Base-by-base conservation (phyloP, 23 red algal species). In the Gracilaria domingensis region DNA sequence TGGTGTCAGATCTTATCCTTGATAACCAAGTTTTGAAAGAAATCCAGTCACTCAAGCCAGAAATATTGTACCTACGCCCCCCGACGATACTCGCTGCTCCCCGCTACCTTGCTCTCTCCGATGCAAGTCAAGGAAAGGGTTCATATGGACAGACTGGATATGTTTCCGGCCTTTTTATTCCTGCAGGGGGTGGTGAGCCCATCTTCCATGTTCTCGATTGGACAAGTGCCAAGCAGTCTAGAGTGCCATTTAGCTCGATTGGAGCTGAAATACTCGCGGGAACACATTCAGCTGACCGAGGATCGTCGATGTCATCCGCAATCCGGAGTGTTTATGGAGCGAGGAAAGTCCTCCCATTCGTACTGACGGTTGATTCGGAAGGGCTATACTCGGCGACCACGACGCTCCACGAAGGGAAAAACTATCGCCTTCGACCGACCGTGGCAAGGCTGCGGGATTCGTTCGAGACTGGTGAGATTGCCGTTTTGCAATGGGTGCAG, bases 111-210 rank as follows among this genome's bases (percentile, higher is more conserved):
- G 70, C 71, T 56, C 80, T 89, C 66, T 78, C 85, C 17, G 67
- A 89, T 80, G 85, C 85, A 30, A 79, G 74, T 42, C 85, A 89
- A 62, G 74, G 67, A 8, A 77, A 58, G 23, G 33, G 42, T 13
- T 89, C 54, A 16, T 89, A 89, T 79, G 55, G 85, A 4, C 51
- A 89, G 38, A 80, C 72, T 25, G 53, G 85, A 23, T 89, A 89
- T 8, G 33, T 89, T 7, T 89, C 71, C 44, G 72, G 85, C 0
- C 48, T 77, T 28, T 89, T 73, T 20, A 13, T 86, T 64, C 57
- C 82, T n/a, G 82, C 39, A 39, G 58, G 82, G 42, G 82, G 82
- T 57, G 81, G 73, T 5, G 48, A 50, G 21, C 4, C 23, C 11
- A 20, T 86, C 1, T 73, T 29, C 67, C 67, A 73, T 40, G 67